Evolutionary conservation across 768 basidiomycete genomes (phyloP).

Genomic region (Mycena leptocephala): DNA sequence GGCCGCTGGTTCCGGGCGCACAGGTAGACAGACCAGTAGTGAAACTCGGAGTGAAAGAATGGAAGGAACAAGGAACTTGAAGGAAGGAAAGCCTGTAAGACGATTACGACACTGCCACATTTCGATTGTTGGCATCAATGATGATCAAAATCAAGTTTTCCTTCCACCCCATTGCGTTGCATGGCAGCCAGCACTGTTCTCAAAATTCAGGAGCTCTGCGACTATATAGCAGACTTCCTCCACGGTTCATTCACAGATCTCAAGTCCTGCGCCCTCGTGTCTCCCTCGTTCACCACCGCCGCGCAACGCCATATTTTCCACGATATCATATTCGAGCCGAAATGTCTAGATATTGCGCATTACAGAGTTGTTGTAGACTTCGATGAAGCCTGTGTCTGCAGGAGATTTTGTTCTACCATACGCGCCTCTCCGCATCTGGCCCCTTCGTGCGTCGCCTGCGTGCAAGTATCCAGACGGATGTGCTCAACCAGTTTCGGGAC

Average conservation of each 20-base stretch:
- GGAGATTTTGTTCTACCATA: neutral
- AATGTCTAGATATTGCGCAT: neutral
- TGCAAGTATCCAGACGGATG: neutral
- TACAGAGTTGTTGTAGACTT: neutral
- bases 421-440: neutral
- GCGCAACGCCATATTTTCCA: slow-evolving; percentile 6
- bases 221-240: neutral
- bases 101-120: no score
- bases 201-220: neutral
- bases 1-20: no score
- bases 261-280: neutral
- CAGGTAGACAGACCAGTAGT: no score
- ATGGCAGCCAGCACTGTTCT: neutral
- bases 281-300: neutral
- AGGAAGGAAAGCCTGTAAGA: no score
- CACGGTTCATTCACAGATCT: neutral
- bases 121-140: no score
- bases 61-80: no score
- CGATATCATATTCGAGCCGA: neutral
- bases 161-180: no score
- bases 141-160: no score
- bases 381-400: neutral
- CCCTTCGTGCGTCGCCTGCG: neutral
- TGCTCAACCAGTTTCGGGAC: neutral
- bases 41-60: no score